phyloP scores from a whole-genome alignment of 495 filamentous ascomycete genomes.

The Massariosphaeria phaeospora region DNA sequence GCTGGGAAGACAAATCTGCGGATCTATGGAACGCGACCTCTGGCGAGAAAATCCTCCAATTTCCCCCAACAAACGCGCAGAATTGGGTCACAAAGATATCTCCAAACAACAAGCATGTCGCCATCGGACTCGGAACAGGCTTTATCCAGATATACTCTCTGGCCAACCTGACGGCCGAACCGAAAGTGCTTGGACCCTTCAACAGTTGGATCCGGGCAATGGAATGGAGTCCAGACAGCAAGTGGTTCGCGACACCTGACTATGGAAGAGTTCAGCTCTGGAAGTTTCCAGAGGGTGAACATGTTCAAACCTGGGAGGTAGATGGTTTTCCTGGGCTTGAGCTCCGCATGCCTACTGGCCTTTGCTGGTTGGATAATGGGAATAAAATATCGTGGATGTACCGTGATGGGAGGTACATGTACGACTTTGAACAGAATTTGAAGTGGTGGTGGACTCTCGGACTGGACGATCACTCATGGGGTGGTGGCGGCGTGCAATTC shows the following conservation, averaged over 20 bases:
- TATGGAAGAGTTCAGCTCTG: not conserved
- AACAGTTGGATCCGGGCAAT: not conserved
- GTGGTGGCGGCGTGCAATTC: not conserved
- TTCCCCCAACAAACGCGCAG: not conserved
- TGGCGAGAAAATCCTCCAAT: slow-evolving; percentile 3
- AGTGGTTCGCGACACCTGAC: not conserved
- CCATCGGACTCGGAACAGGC: not conserved
- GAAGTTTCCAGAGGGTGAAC: not conserved
- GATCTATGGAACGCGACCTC: slow-evolving; percentile 9
- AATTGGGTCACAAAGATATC: slow-evolving; percentile 5
- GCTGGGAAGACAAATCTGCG: not conserved
- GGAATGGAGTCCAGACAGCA: not conserved
- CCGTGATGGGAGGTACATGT: slow-evolving; percentile 4
- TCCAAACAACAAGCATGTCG: slow-evolving; percentile 1
- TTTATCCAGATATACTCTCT: not conserved
- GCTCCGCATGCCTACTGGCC: not conserved
- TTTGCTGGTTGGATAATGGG: slow-evolving; percentile 5
- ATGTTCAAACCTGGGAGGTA: slow-evolving; percentile 4
- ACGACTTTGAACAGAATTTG: slow-evolving; percentile 13
- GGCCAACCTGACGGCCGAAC: not conserved
- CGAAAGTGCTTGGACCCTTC: not conserved
- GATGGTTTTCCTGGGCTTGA: too few relatives aligned
- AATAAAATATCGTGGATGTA: not conserved
- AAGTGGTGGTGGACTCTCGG: slow-evolving; percentile 6
- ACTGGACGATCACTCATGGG: not conserved